These are phyloP conservation scores for Chaetomium strumarium DNA, from an alignment of 2,329 filamentous ascomycete genomes.

Conservation along the genomic window DNA sequence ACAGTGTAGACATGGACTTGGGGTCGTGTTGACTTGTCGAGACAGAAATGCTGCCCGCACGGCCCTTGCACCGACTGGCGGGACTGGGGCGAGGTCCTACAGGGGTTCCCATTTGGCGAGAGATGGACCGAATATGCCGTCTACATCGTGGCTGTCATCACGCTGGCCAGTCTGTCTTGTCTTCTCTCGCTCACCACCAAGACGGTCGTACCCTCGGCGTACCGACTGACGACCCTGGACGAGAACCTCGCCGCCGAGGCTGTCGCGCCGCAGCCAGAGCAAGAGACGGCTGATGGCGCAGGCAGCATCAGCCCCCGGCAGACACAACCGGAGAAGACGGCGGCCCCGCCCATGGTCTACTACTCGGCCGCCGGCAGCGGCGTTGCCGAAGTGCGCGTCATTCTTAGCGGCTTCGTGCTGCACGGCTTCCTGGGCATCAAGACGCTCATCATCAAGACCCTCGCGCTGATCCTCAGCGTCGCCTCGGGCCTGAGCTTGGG, in stretches of 20 bases:
- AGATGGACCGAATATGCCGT: constrained; percentile 70
- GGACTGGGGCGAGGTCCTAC: constrained; percentile 48
- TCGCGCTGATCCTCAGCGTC: constrained; percentile 79
- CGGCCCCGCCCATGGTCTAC: constrained; percentile 72
- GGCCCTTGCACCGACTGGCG: constrained; percentile 52
- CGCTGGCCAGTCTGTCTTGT: constrained; percentile 67
- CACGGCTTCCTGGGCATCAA: constrained; percentile 90
- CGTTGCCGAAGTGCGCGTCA: constrained; percentile 94
- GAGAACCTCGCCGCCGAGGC: constrained; percentile 77
- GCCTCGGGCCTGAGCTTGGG: constrained; percentile 89
- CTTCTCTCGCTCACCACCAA: constrained; percentile 82
- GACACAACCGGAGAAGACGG: constrained; percentile 31
- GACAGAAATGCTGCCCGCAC: constrained; percentile 47
- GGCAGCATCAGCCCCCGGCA: constrained; percentile 34
- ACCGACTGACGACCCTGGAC: constrained; percentile 81
- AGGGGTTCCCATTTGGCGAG: constrained; percentile 39
- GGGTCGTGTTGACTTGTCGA: background rate
- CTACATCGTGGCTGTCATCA: constrained; percentile 67
- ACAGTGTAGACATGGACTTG: background rate
- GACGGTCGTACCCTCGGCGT: constrained; percentile 84
- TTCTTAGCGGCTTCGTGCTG: constrained; percentile 93
- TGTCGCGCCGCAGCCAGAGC: constrained; percentile 35
- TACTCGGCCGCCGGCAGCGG: constrained; percentile 95
- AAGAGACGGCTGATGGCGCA: constrained; percentile 36
- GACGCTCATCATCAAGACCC: constrained; percentile 78